These are phyloP conservation scores for Papiliotrema laurentii DNA, from an alignment of 1,284 basidiomycete genomes.

Conservation along the genomic window DNA sequence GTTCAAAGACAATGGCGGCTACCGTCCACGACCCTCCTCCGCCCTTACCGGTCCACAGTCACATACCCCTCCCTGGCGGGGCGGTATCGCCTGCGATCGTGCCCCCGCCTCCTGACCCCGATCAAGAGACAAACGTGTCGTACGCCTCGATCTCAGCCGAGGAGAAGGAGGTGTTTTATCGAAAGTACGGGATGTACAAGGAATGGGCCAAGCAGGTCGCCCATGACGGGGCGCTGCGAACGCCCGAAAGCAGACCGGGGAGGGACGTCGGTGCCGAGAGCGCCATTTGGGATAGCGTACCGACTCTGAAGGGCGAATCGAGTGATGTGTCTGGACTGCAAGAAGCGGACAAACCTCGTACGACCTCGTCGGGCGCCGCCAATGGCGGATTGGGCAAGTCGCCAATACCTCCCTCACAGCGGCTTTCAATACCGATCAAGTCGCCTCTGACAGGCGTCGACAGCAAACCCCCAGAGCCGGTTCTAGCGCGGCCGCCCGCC, in stretches of 20 bases:
- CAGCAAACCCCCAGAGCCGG: not conserved
- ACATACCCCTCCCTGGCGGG: not conserved
- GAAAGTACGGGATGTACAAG: constrained; percentile 1
- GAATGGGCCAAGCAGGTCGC: constrained; percentile 2
- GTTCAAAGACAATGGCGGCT: not conserved
- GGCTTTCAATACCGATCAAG: no score
- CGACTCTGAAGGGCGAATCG: no score
- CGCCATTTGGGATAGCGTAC: no score
- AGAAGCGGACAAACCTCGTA: no score
- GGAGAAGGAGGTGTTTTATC: not conserved
- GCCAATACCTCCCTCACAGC: no score
- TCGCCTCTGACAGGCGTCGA: not conserved
- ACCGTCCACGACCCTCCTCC: not conserved
- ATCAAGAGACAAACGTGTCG: constrained; percentile 1
- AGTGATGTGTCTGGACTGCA: no score
- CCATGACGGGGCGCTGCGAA: not conserved
- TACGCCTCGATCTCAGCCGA: not conserved
- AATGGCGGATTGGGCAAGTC: no score
- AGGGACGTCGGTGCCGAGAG: constrained; percentile 3
- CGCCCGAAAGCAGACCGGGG: constrained; percentile 1
- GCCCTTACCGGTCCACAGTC: not conserved
- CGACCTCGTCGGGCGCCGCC: no score
- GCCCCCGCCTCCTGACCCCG: not conserved
- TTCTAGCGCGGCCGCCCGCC: not conserved
- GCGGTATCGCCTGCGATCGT: not conserved